Conservation (phyloP, 176 grass and related monocot species). For the Avena sativa region DNA sequence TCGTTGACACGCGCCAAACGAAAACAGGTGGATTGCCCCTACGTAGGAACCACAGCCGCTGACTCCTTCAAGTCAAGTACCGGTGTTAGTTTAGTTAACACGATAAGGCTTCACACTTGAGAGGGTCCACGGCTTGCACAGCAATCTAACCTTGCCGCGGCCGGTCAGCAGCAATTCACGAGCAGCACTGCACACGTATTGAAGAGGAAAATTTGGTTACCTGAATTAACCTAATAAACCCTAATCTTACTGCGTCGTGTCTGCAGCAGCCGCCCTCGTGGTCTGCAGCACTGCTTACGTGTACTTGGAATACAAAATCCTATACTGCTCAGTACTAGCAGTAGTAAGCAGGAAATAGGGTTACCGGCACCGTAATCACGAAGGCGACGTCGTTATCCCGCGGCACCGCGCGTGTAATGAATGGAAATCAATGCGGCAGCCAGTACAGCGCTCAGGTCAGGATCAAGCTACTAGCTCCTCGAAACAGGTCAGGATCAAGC, state of each 20-base stretch:
- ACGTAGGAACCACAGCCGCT: no score
- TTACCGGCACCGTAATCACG: not conserved
- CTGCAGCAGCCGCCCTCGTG: constrained; percentile 9
- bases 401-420: not conserved
- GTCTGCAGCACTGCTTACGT: not conserved
- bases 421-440: constrained; percentile 19
- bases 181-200: no score
- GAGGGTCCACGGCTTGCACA: no score
- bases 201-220: no score
- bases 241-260: constrained; percentile 22
- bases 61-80: no score
- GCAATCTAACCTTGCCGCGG: no score
- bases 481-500: no score
- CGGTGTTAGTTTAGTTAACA: not conserved
- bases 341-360: not conserved
- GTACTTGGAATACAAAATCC: not conserved
- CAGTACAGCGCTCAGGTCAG: not conserved
- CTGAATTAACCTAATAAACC: no score
- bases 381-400: not conserved
- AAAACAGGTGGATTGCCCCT: no score
- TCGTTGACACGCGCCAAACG: no score
- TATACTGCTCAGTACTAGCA: not conserved
- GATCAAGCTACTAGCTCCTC: not conserved
- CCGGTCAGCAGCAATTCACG: no score
- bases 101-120: no score